Evolutionary conservation across 768 basidiomycete genomes (phyloP).

Genomic region (Boletus sp.): DNA sequence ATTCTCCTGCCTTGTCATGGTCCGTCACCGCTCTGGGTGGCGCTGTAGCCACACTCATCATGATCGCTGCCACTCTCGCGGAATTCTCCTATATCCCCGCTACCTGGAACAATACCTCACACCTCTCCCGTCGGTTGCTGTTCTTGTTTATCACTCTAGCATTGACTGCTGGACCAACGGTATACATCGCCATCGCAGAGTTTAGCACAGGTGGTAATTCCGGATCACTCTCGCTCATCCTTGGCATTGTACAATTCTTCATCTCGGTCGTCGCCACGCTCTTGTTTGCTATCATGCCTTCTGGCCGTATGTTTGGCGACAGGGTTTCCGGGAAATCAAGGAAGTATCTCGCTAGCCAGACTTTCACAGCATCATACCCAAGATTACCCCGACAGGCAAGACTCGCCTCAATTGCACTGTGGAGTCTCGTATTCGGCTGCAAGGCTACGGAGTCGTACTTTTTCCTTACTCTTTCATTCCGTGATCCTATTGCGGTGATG

Average conservation of each 20-base stretch:
- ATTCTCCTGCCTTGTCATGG: conserved; percentile 83
- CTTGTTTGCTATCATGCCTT: conserved; percentile 89
- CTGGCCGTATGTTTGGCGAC: conserved; percentile 98
- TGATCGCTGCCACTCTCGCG: conserved; percentile 90
- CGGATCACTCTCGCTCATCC: conserved; percentile 80
- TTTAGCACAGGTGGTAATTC: conserved; percentile 51
- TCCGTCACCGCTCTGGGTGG: conserved; percentile 94
- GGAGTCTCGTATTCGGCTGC: conserved; percentile 94
- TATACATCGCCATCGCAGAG: conserved; percentile 91
- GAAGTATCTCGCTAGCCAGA: conserved; percentile 97
- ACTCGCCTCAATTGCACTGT: conserved; percentile 76
- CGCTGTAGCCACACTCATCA: conserved; percentile 93
- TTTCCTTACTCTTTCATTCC: conserved; percentile 94
- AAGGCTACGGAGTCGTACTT: conserved; percentile 98
- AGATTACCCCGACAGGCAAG: conserved; percentile 60
- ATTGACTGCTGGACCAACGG: conserved; percentile 88
- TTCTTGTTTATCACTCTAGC: conserved; percentile 90
- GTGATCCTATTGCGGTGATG: conserved; percentile 92
- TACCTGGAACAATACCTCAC: conserved; percentile 98
- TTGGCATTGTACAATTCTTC: conserved; percentile 95
- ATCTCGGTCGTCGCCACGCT: conserved; percentile 85
- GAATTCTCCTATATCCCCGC: conserved; percentile 98
- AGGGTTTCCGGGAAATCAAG: conserved; percentile 92
- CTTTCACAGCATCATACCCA: conserved; percentile 96
- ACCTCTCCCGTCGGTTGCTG: conserved; percentile 86